Conservation (phyloP, 2,329 filamentous ascomycete genomes). For the Pseudocercospora crystallina region DNA sequence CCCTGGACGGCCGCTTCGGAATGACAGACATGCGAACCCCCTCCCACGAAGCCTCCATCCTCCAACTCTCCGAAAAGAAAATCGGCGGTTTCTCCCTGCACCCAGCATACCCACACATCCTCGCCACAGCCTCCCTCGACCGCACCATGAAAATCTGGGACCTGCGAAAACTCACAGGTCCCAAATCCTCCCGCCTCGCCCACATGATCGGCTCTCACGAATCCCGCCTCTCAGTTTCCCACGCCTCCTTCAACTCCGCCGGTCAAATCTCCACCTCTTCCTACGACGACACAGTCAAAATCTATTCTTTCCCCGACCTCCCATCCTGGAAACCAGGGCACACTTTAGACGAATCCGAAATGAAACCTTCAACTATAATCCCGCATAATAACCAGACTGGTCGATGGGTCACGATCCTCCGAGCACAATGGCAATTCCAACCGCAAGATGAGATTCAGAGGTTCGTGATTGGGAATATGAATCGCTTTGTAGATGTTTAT, state of each 20-base stretch:
- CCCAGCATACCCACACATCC: slow-evolving; percentile 73
- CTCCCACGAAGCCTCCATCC: slow-evolving; percentile 55
- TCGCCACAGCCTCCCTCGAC: slow-evolving; percentile 88
- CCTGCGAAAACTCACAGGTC: slow-evolving; percentile 71
- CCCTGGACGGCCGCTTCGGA: slow-evolving; percentile 76
- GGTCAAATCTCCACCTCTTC: slow-evolving; percentile 88
- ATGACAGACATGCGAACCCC: slow-evolving; percentile 72
- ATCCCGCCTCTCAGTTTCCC: slow-evolving; percentile 81
- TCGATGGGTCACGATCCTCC: slow-evolving; percentile 81
- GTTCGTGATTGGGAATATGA: slow-evolving; percentile 93
- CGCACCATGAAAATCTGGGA: slow-evolving; percentile 92
- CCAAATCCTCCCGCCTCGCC: slow-evolving; percentile 59
- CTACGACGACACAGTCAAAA: slow-evolving; percentile 93
- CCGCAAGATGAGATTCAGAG: slow-evolving; percentile 79
- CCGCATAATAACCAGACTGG: slow-evolving; percentile 95
- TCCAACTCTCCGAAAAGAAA: slow-evolving; percentile 81
- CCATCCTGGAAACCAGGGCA: slow-evolving; percentile 46
- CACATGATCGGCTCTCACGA: slow-evolving; percentile 76
- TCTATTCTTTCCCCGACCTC: slow-evolving; percentile 69
- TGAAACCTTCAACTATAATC: slow-evolving; percentile 69
- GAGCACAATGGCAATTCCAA: slow-evolving; percentile 85
- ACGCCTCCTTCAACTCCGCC: slow-evolving; percentile 82
- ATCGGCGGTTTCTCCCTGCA: slow-evolving; percentile 91
- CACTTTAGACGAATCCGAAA: slow-evolving; percentile 58
- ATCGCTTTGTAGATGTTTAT: slow-evolving; percentile 85